Conservation (phyloP, 2,329 filamentous ascomycete genomes). For the Pseudogymnoascus sp. region DNA sequence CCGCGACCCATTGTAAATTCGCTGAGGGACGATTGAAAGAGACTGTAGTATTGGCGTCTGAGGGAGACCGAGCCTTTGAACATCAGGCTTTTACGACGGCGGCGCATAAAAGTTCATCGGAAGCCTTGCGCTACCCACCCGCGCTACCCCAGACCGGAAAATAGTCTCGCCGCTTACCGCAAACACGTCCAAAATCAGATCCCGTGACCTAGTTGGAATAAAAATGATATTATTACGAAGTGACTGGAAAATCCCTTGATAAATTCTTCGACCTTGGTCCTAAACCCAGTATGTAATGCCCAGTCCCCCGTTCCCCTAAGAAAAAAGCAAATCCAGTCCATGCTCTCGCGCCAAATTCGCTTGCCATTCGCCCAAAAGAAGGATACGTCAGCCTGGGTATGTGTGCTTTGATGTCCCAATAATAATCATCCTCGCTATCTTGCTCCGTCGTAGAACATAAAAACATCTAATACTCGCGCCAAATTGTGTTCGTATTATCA, state of each 20-base stretch:
- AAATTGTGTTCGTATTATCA: not conserved
- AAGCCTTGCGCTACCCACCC: conserved; percentile 9
- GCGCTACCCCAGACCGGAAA: conserved; percentile 8
- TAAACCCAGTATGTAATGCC: conserved; percentile 8
- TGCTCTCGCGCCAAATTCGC: conserved; percentile 5
- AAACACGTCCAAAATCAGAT: not conserved
- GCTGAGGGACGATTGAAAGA: not conserved
- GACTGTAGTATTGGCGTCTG: not conserved
- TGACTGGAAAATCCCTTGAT: not conserved
- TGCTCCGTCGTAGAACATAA: not conserved
- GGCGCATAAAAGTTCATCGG: conserved; percentile 9
- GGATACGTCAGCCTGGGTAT: not conserved
- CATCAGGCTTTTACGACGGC: conserved; percentile 9
- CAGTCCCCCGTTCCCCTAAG: not conserved
- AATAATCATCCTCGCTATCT: not conserved
- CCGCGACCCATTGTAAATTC: conserved; percentile 12
- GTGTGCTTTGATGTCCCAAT: not conserved
- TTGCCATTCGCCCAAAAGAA: conserved; percentile 7
- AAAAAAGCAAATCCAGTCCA: not conserved
- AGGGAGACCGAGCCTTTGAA: conserved; percentile 6
- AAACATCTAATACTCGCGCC: not conserved
- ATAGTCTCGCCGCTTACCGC: not conserved
- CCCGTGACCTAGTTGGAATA: not conserved
- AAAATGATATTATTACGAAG: not conserved
- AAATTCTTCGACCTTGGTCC: not conserved